phyloP scores from a whole-genome alignment of 2,329 filamentous ascomycete species.

The Trichoderma atroviride region DNA sequence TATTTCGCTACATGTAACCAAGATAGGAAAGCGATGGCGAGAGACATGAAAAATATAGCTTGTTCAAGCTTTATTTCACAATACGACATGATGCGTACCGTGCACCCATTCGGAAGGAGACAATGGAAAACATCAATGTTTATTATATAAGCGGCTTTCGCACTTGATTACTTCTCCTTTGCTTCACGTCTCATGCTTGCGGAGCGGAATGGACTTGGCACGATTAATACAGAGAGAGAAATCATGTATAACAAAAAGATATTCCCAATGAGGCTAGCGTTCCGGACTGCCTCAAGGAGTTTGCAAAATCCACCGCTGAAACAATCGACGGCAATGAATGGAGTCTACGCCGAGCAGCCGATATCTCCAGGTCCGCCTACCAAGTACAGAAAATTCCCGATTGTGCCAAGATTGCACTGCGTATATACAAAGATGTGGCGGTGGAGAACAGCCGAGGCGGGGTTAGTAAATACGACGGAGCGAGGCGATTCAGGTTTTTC shows the following conservation, averaged over 20 bases:
- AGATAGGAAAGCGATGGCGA: background rate
- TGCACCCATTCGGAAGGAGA: background rate
- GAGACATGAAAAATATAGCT: background rate
- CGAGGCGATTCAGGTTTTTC: constrained; percentile 1
- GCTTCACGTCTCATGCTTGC: background rate
- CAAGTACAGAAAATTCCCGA: background rate
- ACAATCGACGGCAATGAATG: background rate
- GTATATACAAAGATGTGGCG: background rate
- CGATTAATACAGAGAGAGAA: background rate
- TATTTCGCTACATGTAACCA: too few species aligned
- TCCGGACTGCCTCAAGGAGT: background rate
- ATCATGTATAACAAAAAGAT: background rate
- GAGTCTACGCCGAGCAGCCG: background rate
- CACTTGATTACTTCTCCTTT: background rate
- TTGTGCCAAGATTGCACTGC: background rate
- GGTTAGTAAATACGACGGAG: background rate
- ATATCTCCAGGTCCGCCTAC: background rate
- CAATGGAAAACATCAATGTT: background rate
- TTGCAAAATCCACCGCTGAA: background rate
- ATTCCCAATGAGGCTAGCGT: constrained; percentile 1
- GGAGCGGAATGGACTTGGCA: background rate
- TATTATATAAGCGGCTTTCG: background rate
- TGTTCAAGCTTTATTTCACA: background rate
- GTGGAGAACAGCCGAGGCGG: background rate
- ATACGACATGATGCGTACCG: background rate